Evolutionary conservation across 495 filamentous ascomycete species (phyloP).

Genomic region (Penicillium paradoxum): DNA sequence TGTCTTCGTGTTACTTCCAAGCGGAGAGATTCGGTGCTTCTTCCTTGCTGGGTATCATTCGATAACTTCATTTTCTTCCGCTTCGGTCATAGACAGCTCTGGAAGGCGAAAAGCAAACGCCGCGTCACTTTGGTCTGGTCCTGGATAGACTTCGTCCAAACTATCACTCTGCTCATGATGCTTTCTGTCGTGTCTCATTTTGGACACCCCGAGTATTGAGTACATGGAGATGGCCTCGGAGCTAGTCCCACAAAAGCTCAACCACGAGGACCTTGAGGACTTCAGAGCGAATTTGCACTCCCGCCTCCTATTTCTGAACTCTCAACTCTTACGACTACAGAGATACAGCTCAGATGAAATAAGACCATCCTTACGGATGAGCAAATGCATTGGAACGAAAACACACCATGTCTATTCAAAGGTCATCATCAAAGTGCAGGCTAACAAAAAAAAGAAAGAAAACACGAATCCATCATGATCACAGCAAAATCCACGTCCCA

Average conservation of each 20-base stretch:
- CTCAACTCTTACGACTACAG: neutral
- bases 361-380: constrained; percentile 7
- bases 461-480: constrained; percentile 15
- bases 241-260: neutral
- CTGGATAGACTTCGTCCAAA: too few species aligned
- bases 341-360: neutral
- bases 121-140: too few species aligned
- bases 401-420: constrained; percentile 28
- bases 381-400: constrained; percentile 23
- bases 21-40: too few species aligned
- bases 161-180: too few species aligned
- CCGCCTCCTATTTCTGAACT: neutral
- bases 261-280: constrained; percentile 1
- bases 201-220: too few species aligned
- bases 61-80: too few species aligned
- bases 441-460: constrained; percentile 17
- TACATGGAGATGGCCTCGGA: neutral
- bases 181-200: too few species aligned
- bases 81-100: too few species aligned
- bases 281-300: neutral
- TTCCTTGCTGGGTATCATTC: too few species aligned
- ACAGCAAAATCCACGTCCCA: constrained; percentile 8
- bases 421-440: constrained; percentile 27
- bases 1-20: too few species aligned
- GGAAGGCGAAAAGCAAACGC: too few species aligned